These are phyloP conservation scores for Chrysochromulina tobinii DNA, from an alignment of 78 protist genomes.

Conservation along the genomic window DNA sequence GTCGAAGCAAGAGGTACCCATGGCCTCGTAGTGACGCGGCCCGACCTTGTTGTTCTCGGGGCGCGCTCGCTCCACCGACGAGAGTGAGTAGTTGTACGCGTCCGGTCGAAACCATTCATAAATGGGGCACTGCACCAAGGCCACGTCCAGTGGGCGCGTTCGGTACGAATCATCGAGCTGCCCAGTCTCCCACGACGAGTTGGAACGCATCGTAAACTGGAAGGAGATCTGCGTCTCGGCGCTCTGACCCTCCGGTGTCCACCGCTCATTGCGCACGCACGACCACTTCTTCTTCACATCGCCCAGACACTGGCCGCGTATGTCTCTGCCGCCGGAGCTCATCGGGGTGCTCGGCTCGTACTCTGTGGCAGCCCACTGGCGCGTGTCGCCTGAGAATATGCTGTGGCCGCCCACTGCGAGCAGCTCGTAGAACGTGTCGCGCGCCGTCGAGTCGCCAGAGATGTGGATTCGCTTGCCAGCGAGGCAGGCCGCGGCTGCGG, in stretches of 20 bases:
- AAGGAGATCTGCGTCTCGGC: background rate
- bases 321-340: background rate
- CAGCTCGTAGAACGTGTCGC: conserved; percentile 1
- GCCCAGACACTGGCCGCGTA: background rate
- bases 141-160: background rate
- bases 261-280: background rate
- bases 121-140: background rate
- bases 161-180: background rate
- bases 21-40: no score
- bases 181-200: conserved; percentile 3
- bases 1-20: background rate
- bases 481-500: background rate
- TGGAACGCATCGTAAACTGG: background rate
- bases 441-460: conserved; percentile 6
- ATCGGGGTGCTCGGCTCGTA: background rate
- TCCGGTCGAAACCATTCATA: background rate
- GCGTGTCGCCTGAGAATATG: no score
- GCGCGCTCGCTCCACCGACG: background rate
- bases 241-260: background rate
- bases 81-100: background rate
- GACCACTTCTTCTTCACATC: background rate
- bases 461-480: background rate
- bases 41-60: no score
- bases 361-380: background rate
- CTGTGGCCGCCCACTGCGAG: background rate